Conservation (phyloP, 2,329 filamentous ascomycete species). For the Emmonsiellopsis sp. region DNA sequence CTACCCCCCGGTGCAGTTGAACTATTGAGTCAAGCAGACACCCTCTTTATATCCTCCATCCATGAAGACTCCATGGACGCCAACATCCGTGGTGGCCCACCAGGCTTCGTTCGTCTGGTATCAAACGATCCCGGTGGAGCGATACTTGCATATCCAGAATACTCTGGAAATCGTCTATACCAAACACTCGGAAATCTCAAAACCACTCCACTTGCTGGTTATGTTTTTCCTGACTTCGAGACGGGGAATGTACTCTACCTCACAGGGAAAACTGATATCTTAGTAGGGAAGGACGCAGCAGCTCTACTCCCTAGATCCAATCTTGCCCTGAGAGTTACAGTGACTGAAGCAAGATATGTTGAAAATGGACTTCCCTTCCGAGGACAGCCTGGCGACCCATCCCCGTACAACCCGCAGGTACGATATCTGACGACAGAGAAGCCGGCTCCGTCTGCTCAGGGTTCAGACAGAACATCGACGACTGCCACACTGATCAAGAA, state of each 20-base stretch:
- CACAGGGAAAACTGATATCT: conserved; percentile 59
- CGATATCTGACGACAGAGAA: conserved; percentile 56
- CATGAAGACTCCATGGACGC: conserved; percentile 67
- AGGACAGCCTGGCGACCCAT: conserved; percentile 49
- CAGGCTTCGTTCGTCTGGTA: conserved; percentile 63
- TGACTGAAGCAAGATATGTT: conserved; percentile 56
- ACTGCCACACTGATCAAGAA: conserved; percentile 52
- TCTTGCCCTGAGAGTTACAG: conserved; percentile 59
- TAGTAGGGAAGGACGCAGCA: conserved; percentile 56
- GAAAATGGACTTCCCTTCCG: conserved; percentile 58
- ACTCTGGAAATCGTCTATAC: conserved; percentile 74
- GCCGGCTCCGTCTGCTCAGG: conserved; percentile 9
- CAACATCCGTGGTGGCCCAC: conserved; percentile 67
- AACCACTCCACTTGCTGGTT: conserved; percentile 56
- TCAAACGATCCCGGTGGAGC: conserved; percentile 41
- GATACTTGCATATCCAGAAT: conserved; percentile 69
- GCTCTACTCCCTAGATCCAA: conserved; percentile 59
- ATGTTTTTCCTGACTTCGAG: conserved; percentile 65
- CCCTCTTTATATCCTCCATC: conserved; percentile 68
- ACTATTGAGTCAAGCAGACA: conserved; percentile 56
- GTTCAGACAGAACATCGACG: conserved; percentile 13
- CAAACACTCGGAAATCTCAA: conserved; percentile 73
- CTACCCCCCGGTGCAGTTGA: conserved; percentile 48
- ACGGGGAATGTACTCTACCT: conserved; percentile 65
- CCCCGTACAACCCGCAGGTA: conserved; percentile 71